phyloP scores from a whole-genome alignment of 345 rosid genomes.

The Arabidopsis arenosa region DNA sequence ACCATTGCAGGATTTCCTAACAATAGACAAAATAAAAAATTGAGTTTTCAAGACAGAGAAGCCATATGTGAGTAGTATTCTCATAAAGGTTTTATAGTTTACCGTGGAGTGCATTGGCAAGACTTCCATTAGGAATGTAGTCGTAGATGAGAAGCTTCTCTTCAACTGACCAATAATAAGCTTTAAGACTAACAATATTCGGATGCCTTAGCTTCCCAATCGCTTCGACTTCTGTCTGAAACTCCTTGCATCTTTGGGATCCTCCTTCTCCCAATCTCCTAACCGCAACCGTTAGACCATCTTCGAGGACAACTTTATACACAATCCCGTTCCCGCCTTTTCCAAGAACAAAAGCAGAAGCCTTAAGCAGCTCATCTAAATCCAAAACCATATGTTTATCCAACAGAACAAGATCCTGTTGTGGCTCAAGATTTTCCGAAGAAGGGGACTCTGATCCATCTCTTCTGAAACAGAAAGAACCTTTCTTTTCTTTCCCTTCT shows the following conservation, averaged over 20 bases:
- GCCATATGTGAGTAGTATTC: background rate
- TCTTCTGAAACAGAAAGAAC: conserved; percentile 74
- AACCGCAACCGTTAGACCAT: conserved; percentile 80
- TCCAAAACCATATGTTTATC: conserved; percentile 80
- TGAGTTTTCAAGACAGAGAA: conserved; percentile 31
- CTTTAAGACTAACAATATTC: conserved; percentile 76
- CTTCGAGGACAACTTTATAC: conserved; percentile 94
- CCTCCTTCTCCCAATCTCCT: conserved; percentile 96
- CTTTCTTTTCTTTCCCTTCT: conserved; percentile 59
- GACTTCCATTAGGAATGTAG: conserved; percentile 81
- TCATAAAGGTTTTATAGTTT: conserved; percentile 21
- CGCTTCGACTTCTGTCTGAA: conserved; percentile 91
- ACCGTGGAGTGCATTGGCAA: conserved; percentile 85
- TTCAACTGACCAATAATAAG: conserved; percentile 96
- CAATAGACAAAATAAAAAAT: background rate
- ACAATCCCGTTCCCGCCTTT: conserved; percentile 95
- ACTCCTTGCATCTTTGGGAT: conserved; percentile 89
- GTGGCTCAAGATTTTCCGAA: conserved; percentile 78
- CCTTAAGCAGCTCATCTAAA: conserved; percentile 92
- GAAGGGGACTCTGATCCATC: conserved; percentile 69
- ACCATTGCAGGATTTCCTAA: conserved; percentile 75
- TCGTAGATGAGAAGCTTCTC: conserved; percentile 93
- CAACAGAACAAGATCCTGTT: conserved; percentile 75
- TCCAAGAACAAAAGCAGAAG: conserved; percentile 94
- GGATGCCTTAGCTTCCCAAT: conserved; percentile 93